These are phyloP conservation scores for Colletotrichum spinosum DNA, from an alignment of 2,329 filamentous ascomycete genomes.

Conservation along the genomic window DNA sequence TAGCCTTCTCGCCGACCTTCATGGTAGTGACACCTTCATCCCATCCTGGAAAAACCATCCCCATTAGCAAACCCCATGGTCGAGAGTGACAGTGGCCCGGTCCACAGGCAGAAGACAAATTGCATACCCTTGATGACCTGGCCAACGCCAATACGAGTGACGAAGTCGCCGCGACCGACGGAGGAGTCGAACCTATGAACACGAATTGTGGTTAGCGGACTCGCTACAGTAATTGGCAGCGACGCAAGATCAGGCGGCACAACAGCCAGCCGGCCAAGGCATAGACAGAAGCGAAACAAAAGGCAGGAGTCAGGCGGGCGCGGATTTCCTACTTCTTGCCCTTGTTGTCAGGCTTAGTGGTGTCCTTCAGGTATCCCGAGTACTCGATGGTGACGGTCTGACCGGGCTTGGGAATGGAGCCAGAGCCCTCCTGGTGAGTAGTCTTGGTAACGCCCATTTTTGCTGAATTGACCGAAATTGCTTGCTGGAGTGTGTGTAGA, in stretches of 20 bases:
- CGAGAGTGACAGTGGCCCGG: too few relatives aligned
- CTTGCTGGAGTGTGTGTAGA: conserved; percentile 8
- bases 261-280: background rate
- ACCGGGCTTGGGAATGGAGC: conserved; percentile 70
- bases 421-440: conserved; percentile 70
- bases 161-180: conserved; percentile 79
- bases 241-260: too few relatives aligned
- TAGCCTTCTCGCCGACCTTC: conserved; percentile 91
- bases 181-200: conserved; percentile 87
- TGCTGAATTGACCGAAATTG: conserved; percentile 42
- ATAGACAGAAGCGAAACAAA: background rate
- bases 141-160: conserved; percentile 82
- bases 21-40: conserved; percentile 88
- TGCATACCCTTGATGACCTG: conserved; percentile 84
- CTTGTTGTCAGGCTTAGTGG: conserved; percentile 69
- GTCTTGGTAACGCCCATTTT: conserved; percentile 81
- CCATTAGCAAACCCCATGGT: too few relatives aligned
- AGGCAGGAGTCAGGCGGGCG: background rate
- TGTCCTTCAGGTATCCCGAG: conserved; percentile 86
- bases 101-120: too few relatives aligned
- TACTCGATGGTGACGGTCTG: conserved; percentile 90
- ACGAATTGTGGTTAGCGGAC: conserved; percentile 36
- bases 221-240: background rate
- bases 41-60: conserved; percentile 68
- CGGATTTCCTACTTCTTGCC: conserved; percentile 72